Percentiles rank a stretch among this genome's conserved stretches.
phyloP scores from a whole-genome alignment of 768 basidiomycete genomes.

The Lactifluus subvellereus region DNA sequence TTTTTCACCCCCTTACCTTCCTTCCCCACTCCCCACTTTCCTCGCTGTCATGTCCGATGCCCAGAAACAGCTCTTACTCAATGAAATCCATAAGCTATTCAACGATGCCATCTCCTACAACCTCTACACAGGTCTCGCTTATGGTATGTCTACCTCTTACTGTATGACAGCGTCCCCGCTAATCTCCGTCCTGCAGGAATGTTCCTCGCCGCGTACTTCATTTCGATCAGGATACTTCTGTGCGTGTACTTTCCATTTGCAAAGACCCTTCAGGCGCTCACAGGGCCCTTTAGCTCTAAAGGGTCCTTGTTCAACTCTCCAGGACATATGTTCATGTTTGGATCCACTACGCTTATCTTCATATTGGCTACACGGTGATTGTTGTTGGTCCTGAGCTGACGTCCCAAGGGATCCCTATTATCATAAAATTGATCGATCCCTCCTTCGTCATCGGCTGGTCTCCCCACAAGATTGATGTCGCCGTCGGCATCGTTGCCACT shows the following conservation, averaged over 20 bases:
- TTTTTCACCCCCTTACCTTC: too few species aligned
- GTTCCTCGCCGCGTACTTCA: conserved; percentile 11
- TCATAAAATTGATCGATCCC: conserved; percentile 9
- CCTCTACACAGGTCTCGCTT: conserved; percentile 16
- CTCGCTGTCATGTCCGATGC: conserved; percentile 6
- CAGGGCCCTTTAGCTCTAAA: background rate
- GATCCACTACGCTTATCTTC: background rate
- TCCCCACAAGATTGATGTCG: conserved; percentile 2
- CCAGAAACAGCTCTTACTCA: background rate
- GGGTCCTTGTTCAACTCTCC: conserved; percentile 5
- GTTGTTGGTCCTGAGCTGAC: conserved; percentile 4
- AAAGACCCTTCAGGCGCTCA: background rate
- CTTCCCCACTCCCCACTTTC: background rate
- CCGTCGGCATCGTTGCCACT: background rate
- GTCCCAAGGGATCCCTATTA: conserved; percentile 1
- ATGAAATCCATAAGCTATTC: conserved; percentile 1
- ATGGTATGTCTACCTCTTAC: background rate
- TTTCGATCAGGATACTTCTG: conserved; percentile 18
- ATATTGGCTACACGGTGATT: conserved; percentile 10
- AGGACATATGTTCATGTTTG: conserved; percentile 13
- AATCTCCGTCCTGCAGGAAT: conserved; percentile 1
- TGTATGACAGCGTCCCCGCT: background rate
- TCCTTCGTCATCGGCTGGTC: conserved; percentile 9
- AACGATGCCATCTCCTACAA: conserved; percentile 10
- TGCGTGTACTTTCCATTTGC: background rate